Percentiles rank a stretch among this genome's conserved stretches.
These are phyloP conservation scores for Phytophthora podocarpi DNA, from an alignment of 352 stramenopile genomes.

Conservation along the genomic window DNA sequence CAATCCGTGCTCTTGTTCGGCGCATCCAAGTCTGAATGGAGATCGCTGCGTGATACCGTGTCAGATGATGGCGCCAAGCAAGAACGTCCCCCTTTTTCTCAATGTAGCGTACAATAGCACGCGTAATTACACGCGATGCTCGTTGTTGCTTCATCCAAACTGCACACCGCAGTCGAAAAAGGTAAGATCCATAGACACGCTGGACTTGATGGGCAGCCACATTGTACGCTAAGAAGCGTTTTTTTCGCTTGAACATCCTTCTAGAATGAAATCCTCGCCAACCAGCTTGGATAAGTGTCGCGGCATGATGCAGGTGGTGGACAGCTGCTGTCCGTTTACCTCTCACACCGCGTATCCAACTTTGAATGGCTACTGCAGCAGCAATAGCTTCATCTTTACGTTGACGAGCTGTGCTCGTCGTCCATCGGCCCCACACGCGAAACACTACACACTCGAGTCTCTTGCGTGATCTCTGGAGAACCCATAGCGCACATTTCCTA, in stretches of 20 bases:
- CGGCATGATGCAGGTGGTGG: conserved; percentile 34
- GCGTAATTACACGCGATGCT: conserved; percentile 48
- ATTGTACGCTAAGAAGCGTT: conserved; percentile 44
- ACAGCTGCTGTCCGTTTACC: conserved; percentile 28
- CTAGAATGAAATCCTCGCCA: conserved; percentile 65
- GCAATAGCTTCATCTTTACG: conserved; percentile 47
- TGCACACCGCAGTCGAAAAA: conserved; percentile 41
- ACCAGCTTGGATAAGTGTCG: conserved; percentile 40
- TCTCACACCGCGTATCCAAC: conserved; percentile 43
- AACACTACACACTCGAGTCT: conserved; percentile 30
- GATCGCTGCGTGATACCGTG: conserved; percentile 59
- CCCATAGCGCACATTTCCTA: conserved; percentile 55
- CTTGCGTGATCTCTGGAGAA: conserved; percentile 43
- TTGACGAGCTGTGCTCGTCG: conserved; percentile 18
- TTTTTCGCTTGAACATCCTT: conserved; percentile 43
- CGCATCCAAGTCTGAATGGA: conserved; percentile 62
- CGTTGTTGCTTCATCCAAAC: conserved; percentile 33
- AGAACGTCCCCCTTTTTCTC: conserved; percentile 39
- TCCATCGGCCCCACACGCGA: conserved; percentile 45
- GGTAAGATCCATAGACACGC: conserved; percentile 41
- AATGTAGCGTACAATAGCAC: conserved; percentile 40
- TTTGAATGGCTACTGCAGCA: conserved; percentile 56
- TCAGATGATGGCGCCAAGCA: conserved; percentile 48
- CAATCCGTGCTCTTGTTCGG: conserved; percentile 33
- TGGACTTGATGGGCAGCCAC: conserved; percentile 41